A percentile compares a stretch with the other conserved stretches of the same genome.
Conservation (phyloP, 129 eudicot genomes). For the Artemisia tridentata region DNA sequence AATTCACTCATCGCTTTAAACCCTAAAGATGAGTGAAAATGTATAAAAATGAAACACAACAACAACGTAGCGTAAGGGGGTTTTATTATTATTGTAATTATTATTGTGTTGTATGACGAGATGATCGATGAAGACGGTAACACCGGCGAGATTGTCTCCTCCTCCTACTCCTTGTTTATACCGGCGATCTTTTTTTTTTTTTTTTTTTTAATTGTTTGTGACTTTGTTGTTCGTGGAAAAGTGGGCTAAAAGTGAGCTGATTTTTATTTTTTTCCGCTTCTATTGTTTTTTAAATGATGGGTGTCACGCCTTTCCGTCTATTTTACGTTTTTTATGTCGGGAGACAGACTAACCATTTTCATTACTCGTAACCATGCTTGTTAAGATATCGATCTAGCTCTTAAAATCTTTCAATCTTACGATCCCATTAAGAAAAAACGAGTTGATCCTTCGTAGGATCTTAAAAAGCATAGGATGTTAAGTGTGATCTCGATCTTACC, state of each 20-base stretch:
- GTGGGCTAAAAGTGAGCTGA: background rate
- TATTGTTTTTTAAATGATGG: conserved; percentile 9
- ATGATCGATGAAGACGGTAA: conserved; percentile 23
- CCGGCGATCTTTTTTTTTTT: conserved; percentile 31
- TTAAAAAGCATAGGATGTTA: too few species aligned
- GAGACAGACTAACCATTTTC: too few species aligned
- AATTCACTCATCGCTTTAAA: too few species aligned
- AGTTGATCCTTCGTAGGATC: too few species aligned
- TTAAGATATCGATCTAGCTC: too few species aligned
- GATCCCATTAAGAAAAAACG: too few species aligned
- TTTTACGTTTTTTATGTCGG: background rate
- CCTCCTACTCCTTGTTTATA: conserved; percentile 19
- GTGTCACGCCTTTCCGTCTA: conserved; percentile 29
- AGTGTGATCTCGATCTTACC: too few species aligned
- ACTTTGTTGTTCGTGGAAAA: background rate
- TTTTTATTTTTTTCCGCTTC: background rate
- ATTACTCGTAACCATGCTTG: too few species aligned
- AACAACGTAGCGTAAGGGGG: conserved; percentile 23
- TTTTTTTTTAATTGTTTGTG: background rate
- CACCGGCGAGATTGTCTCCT: conserved; percentile 23
- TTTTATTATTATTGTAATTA: background rate
- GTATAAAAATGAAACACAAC: background rate
- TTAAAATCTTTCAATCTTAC: too few species aligned
- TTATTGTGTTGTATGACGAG: background rate
- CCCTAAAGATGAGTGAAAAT: too few species aligned